phyloP scores from a whole-genome alignment of 2,329 filamentous ascomycete genomes.

The Ascochyta fabae region DNA sequence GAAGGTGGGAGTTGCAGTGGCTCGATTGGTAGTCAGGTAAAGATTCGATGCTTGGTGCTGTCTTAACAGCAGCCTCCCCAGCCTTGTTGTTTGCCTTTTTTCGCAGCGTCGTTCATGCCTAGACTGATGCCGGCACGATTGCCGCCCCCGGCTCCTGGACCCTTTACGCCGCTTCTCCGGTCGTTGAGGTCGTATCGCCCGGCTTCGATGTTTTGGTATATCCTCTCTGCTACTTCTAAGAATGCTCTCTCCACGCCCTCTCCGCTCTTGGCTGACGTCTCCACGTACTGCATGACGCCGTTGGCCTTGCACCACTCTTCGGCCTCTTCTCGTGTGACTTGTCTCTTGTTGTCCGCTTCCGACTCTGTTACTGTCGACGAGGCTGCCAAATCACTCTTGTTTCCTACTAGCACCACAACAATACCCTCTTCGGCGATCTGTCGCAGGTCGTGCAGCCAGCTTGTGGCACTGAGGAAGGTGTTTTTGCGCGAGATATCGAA shows the following conservation, averaged over 20 bases:
- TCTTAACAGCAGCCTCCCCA: conserved; percentile 43
- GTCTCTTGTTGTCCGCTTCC: conserved; percentile 67
- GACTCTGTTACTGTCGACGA: conserved; percentile 47
- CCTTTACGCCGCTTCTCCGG: conserved; percentile 88
- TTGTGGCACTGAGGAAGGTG: conserved; percentile 86
- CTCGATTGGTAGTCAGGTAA: too few relatives aligned
- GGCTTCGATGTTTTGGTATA: conserved; percentile 95
- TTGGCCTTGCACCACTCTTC: conserved; percentile 88
- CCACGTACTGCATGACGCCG: conserved; percentile 89
- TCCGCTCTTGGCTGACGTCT: conserved; percentile 94
- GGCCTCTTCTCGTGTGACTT: conserved; percentile 83
- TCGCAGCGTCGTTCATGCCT: conserved; percentile 51
- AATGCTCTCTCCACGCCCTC: conserved; percentile 95
- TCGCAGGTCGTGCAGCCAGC: conserved; percentile 92
- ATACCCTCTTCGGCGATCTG: conserved; percentile 97
- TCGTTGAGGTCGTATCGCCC: conserved; percentile 96
- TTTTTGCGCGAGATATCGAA: conserved; percentile 89
- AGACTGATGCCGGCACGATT: conserved; percentile 53
- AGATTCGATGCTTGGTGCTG: too few relatives aligned
- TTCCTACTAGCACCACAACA: conserved; percentile 91
- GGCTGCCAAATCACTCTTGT: conserved; percentile 83
- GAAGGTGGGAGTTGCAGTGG: not conserved
- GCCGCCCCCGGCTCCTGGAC: conserved; percentile 56
- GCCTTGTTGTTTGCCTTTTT: conserved; percentile 41
- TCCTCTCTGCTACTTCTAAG: conserved; percentile 89